Evolutionary conservation across 1,139 yeast species (phyloP).

Genomic region (Debaryomyces udenii): DNA sequence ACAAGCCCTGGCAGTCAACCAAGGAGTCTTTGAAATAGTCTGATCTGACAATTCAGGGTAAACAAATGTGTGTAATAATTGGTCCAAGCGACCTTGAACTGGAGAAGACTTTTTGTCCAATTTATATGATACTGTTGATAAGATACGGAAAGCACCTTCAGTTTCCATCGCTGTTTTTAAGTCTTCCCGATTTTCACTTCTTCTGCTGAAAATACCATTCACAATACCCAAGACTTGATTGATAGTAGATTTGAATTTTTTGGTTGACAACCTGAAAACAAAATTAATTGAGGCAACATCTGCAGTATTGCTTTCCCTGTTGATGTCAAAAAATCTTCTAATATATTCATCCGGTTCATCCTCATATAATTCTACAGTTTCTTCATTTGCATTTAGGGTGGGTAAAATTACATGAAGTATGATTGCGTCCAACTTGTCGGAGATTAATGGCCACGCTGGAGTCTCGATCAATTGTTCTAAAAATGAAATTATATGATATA

Average conservation of each 20-base stretch:
- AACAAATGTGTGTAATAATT: slow-evolving; percentile 45
- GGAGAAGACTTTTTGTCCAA: slow-evolving; percentile 45
- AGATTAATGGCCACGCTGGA: slow-evolving; percentile 56
- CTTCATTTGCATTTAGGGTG: slow-evolving; percentile 57
- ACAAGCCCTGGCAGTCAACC: slow-evolving; percentile 60
- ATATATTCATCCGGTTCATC: slow-evolving; percentile 77
- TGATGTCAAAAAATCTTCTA: slow-evolving; percentile 67
- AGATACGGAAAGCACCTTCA: slow-evolving; percentile 55
- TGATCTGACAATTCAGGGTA: slow-evolving; percentile 48
- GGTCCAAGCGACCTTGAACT: slow-evolving; percentile 49
- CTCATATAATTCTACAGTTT: slow-evolving; percentile 63
- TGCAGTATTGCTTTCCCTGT: slow-evolving; percentile 72
- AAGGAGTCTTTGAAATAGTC: slow-evolving; percentile 37
- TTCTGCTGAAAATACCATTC: slow-evolving; percentile 52
- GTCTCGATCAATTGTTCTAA: slow-evolving; percentile 62
- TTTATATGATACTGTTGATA: slow-evolving; percentile 49
- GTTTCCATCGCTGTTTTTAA: slow-evolving; percentile 40
- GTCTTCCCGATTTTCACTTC: slow-evolving; percentile 37
- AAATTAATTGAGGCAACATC: slow-evolving; percentile 85
- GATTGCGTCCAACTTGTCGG: slow-evolving; percentile 60
- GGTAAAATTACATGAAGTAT: slow-evolving; percentile 65
- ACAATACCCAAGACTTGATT: slow-evolving; percentile 48
- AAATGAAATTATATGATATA: slow-evolving; percentile 65
- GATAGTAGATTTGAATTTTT: slow-evolving; percentile 50
- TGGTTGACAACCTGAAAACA: slow-evolving; percentile 52